Conservation (phyloP, 208 protist genomes). For the Crithidia fasciculata region DNA sequence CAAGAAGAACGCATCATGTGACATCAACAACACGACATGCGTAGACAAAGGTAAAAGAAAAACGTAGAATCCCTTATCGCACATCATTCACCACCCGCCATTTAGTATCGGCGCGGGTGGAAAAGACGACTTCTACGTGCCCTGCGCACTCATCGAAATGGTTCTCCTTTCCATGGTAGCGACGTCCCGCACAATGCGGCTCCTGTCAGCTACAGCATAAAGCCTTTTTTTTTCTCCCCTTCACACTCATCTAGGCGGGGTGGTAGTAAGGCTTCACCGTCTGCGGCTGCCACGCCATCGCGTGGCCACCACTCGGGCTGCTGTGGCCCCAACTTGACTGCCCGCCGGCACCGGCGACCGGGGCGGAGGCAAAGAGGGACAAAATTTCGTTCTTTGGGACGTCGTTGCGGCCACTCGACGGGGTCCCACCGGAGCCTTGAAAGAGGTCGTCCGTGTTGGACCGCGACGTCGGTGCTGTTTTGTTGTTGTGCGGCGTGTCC, state of each 20-base stretch:
- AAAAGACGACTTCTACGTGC: too few relatives aligned
- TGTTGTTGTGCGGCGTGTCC: neutral
- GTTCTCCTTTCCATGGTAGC: too few relatives aligned
- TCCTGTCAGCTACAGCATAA: neutral
- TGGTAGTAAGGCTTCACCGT: conserved; percentile 38
- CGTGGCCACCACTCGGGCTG: conserved; percentile 9
- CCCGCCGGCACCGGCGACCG: conserved; percentile 12
- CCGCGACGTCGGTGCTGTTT: neutral
- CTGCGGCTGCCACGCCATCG: conserved; percentile 59
- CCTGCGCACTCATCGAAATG: too few relatives aligned
- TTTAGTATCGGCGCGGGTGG: too few relatives aligned
- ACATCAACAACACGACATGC: too few relatives aligned
- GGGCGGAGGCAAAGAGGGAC: conserved; percentile 54
- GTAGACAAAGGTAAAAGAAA: too few relatives aligned
- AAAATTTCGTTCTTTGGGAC: conserved; percentile 62
- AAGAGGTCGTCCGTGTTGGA: conserved; percentile 39
- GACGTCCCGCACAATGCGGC: too few relatives aligned
- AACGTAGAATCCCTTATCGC: too few relatives aligned
- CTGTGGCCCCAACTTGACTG: neutral
- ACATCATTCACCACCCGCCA: too few relatives aligned
- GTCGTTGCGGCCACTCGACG: neutral
- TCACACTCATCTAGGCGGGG: conserved; percentile 20
- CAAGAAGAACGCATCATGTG: too few relatives aligned
- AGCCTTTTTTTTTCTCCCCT: neutral
- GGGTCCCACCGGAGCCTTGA: conserved; percentile 6